phyloP scores from a whole-genome alignment of 1,284 basidiomycete genomes.

The Austroboletus niveus region DNA sequence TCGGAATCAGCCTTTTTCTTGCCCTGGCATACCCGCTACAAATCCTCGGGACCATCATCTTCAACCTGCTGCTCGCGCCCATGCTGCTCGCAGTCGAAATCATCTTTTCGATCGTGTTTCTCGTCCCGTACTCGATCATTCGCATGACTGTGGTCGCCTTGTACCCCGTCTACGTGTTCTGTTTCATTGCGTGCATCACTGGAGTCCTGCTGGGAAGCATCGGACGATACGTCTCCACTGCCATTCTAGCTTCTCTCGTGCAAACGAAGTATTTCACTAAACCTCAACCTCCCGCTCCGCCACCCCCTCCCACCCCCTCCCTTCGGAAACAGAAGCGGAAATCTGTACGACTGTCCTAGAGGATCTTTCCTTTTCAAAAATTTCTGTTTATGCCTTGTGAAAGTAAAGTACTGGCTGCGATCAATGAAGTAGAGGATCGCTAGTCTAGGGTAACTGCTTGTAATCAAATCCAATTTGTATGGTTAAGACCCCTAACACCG shows the following conservation, averaged over 20 bases:
- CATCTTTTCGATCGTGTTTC: constrained; percentile 42
- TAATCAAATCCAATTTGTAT: no score
- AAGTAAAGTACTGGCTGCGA: not conserved
- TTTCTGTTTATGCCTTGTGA: not conserved
- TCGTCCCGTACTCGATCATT: constrained; percentile 45
- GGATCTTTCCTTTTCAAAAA: not conserved
- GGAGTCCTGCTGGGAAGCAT: constrained; percentile 49
- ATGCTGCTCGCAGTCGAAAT: constrained; percentile 43
- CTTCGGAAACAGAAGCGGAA: constrained; percentile 28
- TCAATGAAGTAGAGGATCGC: no score
- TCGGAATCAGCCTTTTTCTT: constrained; percentile 18
- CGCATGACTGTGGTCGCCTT: constrained; percentile 43
- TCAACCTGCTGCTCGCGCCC: constrained; percentile 52
- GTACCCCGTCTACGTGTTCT: constrained; percentile 62
- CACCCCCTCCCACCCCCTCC: constrained; percentile 1
- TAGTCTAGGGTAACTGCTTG: no score
- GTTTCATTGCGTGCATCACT: constrained; percentile 54
- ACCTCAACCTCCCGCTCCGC: constrained; percentile 2
- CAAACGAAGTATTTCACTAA: constrained; percentile 15
- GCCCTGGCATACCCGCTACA: constrained; percentile 31
- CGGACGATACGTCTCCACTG: constrained; percentile 36
- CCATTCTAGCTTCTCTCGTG: constrained; percentile 11
- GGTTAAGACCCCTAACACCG: constrained; percentile 5
- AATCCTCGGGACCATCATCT: constrained; percentile 33
- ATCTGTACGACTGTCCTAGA: constrained; percentile 24